Percentiles rank a stretch among this genome's conserved stretches.
phyloP scores from a whole-genome alignment of 768 basidiomycete genomes.

The Auricularia sp. region DNA sequence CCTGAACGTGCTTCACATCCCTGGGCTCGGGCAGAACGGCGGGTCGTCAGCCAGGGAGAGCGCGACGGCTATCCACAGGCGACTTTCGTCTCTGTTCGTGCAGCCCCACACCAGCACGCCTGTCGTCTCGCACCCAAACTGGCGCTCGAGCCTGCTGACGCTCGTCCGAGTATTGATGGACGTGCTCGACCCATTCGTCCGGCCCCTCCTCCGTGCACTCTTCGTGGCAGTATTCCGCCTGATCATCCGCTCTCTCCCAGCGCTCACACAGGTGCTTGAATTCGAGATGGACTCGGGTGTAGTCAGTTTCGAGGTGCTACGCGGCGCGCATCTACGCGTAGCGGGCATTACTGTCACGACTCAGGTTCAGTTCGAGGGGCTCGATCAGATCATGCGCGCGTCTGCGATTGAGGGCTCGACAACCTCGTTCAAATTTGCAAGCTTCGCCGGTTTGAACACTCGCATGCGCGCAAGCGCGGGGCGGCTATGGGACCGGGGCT shows the following conservation, averaged over 20 bases:
- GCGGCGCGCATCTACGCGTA: conserved; percentile 42
- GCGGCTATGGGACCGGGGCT: conserved; percentile 58
- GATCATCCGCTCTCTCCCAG: conserved; percentile 56
- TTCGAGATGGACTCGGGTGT: conserved; percentile 53
- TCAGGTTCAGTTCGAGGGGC: conserved; percentile 43
- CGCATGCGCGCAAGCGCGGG: conserved; percentile 49
- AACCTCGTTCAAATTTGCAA: conserved; percentile 20
- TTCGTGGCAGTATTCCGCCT: conserved; percentile 44
- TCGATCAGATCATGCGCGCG: conserved; percentile 24
- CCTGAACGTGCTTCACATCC: conserved; percentile 33
- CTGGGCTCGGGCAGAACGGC: conserved; percentile 18
- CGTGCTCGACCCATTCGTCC: conserved; percentile 41
- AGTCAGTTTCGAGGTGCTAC: conserved; percentile 41
- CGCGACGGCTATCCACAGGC: neutral
- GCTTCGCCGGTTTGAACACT: conserved; percentile 51
- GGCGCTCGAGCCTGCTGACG: conserved; percentile 11
- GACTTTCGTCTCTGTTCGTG: neutral
- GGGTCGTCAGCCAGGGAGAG: conserved; percentile 23
- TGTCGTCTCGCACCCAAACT: conserved; percentile 18
- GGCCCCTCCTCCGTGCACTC: conserved; percentile 48
- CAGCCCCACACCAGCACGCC: neutral
- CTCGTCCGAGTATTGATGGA: conserved; percentile 16
- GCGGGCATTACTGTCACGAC: conserved; percentile 44
- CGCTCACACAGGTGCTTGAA: conserved; percentile 54
- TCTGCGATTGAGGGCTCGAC: neutral